phyloP scores from a whole-genome alignment of 1,139 yeast genomes.

The Diutina siamensis region DNA sequence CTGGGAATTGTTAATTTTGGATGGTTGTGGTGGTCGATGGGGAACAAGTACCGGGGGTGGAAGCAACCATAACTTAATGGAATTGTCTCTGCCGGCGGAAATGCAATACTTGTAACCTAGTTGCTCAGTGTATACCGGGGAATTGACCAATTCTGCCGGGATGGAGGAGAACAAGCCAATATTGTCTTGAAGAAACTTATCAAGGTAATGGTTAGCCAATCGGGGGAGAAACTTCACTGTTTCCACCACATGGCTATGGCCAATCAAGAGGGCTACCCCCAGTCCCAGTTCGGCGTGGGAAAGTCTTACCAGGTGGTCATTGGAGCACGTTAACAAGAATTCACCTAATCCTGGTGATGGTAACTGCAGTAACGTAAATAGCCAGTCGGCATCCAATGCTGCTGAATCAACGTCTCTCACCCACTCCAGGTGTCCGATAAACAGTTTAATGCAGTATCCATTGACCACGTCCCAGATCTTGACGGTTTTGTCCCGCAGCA shows the following conservation, averaged over 20 bases:
- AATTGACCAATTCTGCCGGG: slow-evolving; percentile 20
- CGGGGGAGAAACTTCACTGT: slow-evolving; percentile 57
- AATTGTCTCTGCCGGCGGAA: slow-evolving; percentile 75
- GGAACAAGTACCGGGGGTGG: slow-evolving; percentile 49
- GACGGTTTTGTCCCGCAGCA: slow-evolving; percentile 66
- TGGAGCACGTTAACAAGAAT: slow-evolving; percentile 64
- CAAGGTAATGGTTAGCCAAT: slow-evolving; percentile 36
- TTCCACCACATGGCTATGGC: slow-evolving; percentile 82
- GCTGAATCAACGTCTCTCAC: slow-evolving; percentile 51
- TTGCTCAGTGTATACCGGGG: slow-evolving; percentile 18
- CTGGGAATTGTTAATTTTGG: slow-evolving; percentile 38
- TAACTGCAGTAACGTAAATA: neutral
- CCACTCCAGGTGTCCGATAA: slow-evolving; percentile 85
- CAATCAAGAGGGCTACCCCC: slow-evolving; percentile 55
- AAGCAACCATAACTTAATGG: slow-evolving; percentile 64
- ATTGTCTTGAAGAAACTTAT: slow-evolving; percentile 30
- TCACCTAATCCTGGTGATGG: slow-evolving; percentile 25
- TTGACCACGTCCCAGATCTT: slow-evolving; percentile 66
- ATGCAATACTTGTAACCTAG: slow-evolving; percentile 59
- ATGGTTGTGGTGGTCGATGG: slow-evolving; percentile 47
- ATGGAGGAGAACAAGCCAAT: slow-evolving; percentile 21
- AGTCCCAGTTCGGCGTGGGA: slow-evolving; percentile 55
- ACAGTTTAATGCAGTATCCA: slow-evolving; percentile 58
- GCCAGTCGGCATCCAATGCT: slow-evolving; percentile 7
- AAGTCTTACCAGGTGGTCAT: slow-evolving; percentile 66